Base-by-base conservation (phyloP, 1,284 basidiomycete species). In the Cryptococcus sp. region DNA sequence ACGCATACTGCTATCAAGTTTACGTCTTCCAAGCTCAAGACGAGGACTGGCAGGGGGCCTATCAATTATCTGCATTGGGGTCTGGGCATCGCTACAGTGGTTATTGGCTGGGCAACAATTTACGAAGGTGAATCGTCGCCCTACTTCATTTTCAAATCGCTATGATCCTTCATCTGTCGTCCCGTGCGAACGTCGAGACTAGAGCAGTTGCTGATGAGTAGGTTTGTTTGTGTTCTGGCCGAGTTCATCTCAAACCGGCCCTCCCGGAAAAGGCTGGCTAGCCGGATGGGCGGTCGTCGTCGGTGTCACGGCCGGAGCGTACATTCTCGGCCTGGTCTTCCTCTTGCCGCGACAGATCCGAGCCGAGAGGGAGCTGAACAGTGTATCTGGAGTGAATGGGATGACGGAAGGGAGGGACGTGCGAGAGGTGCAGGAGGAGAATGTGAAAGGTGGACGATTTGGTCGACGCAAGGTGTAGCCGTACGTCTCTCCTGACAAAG, bases 1-100 rank as follows among this genome's bases (percentile, higher is more conserved):
- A 79, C 83, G 47, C 84, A 86, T 64, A 79, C 67, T 47, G 57
- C 51, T 45, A 54, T 26, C 39, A 37, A 47, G 21, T 31, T 12
- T 9, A 43, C 23, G 9, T 18, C 26, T 22, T 9, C 18, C 9
- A 40, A 40, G 22, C 18, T 22, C 14, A 21, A 50, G 49, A 16
- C 54, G 57, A 33, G 53, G 0, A 47, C 53, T 23, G 54, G 56
- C 10, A 48, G 65, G 26, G 65, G 63, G 5, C 62, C 61, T 10
- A 44, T 46, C n/a, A 68, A 66, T 46, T 66, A 54, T 45, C 19
- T 63, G 2, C 68, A 68, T 40, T 58, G 67, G 37, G 40, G 38
- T 4, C 28, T 65, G 5, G 68, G 68, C 7, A 23, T 65, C 23
- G 50, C 55, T 10, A 39, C 59, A 5, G 52, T 67, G 19, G 58